Evolutionary conservation across 192 early-diverging fungal species (phyloP), one percentile per base, ranked within the genome.

Genomic region (Pilobolus umbonatus): DNA sequence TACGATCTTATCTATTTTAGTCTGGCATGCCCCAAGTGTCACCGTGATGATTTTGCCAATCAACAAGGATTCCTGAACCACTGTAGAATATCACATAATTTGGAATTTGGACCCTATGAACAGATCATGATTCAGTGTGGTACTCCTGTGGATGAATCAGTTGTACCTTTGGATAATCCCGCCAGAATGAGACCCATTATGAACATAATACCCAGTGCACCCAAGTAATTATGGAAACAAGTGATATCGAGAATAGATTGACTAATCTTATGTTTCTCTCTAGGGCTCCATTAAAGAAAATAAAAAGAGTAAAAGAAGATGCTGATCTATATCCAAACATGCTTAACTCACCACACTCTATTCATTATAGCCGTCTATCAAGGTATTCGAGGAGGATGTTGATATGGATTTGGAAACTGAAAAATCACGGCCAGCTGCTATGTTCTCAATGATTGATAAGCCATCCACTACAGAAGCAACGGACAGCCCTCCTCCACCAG

Each of bases 41-140:
- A 77, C 9, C 78, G 91, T 40, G 75, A 78, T 28, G 77, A 88
- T 39, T 95, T 95, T 74, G 77, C 77, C 31, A 92, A 83, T 60
- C 78, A 86, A 40, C 90, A 90, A 63, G 90, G 91, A n/a, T 92
- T 95, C 62, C 60, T 93, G 17, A 92, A 89, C 60, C 93, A 95
- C 61, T 88, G 84, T 65, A 80, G 91, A 17, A 58, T 88, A 15
- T 75, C 80, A 9, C 91, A 94, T 67, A 62, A 74, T 26, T 60
- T 81, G 9, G 85, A 90, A 46, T 95, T 92, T 73, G 78, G 85
- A 6, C 85, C 78, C 45, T 79, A 87, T 49, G 84, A 85, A 24
- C 88, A 93, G 29, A 88, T 89, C 1, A 81, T 89, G 32, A 63
- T 80, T 22, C 61, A 75, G 31, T 92, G 91, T 68, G 91, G 93